These are phyloP conservation scores for Favolaschia claudopus DNA, from an alignment of 768 basidiomycete species.

Conservation along the genomic window DNA sequence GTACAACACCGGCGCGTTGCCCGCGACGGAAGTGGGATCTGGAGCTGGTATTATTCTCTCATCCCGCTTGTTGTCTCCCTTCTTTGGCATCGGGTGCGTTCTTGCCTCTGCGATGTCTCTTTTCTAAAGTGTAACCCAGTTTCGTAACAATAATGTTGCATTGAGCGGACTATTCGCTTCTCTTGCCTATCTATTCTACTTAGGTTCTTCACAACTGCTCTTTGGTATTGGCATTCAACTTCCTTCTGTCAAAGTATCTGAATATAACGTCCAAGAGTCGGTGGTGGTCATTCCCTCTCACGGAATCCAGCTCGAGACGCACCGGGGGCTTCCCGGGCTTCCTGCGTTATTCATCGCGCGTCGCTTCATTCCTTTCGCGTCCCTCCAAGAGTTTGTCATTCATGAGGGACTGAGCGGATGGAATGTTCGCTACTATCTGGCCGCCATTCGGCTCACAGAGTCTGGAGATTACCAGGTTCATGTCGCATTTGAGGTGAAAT, in stretches of 20 bases:
- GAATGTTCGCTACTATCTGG: slow-evolving; percentile 77
- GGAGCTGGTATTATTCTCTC: slow-evolving; percentile 48
- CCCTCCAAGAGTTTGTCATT: slow-evolving; percentile 69
- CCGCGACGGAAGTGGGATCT: slow-evolving; percentile 48
- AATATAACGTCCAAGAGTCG: slow-evolving; percentile 62
- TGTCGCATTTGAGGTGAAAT: slow-evolving; percentile 66
- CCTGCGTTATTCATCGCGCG: slow-evolving; percentile 44
- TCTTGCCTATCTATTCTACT: slow-evolving; percentile 36
- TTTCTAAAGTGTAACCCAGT: slow-evolving; percentile 25
- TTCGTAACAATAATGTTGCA: slow-evolving; percentile 20
- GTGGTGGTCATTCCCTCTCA: slow-evolving; percentile 69
- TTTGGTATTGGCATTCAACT: slow-evolving; percentile 47
- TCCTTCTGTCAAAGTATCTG: not conserved
- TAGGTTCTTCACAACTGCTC: too few relatives aligned
- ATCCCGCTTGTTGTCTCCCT: slow-evolving; percentile 39
- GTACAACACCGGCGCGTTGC: slow-evolving; percentile 60
- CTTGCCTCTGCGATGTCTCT: slow-evolving; percentile 9
- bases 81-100: slow-evolving; percentile 41
- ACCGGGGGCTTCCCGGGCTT: slow-evolving; percentile 59
- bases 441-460: slow-evolving; percentile 46
- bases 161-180: slow-evolving; percentile 22
- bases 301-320: slow-evolving; percentile 80
- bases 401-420: slow-evolving; percentile 78
- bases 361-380: slow-evolving; percentile 65
- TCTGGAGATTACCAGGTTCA: slow-evolving; percentile 45